phyloP scores from a whole-genome alignment of 306 rosid genomes.

The Cicer pinnatifidum region DNA sequence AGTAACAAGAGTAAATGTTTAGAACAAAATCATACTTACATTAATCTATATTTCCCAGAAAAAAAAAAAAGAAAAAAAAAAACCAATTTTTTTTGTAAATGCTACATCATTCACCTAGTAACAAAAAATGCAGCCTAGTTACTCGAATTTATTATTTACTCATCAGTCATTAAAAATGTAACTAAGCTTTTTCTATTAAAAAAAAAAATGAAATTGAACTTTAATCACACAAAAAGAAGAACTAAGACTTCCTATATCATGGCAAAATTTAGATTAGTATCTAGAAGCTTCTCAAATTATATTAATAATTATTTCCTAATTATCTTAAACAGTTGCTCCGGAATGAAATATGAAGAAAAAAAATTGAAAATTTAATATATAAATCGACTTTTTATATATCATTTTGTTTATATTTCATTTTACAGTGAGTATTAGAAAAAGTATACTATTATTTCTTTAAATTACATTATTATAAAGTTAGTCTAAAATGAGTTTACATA shows the following conservation, averaged over 20 bases:
- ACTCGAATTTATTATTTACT: neutral
- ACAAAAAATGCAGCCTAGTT: slow-evolving; percentile 4
- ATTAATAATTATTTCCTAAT: too few relatives aligned
- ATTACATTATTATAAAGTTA: neutral
- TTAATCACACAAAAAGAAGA: neutral
- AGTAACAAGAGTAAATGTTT: neutral
- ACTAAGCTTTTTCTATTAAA: neutral
- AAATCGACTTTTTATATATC: too few relatives aligned
- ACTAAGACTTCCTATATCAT: neutral
- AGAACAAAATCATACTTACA: neutral
- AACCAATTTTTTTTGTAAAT: neutral
- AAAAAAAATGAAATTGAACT: neutral
- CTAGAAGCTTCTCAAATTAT: neutral
- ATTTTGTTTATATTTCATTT: too few relatives aligned
- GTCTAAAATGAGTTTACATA: neutral
- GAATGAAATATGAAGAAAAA: too few relatives aligned
- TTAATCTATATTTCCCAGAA: neutral
- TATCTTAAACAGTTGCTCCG: too few relatives aligned
- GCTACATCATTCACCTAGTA: slow-evolving; percentile 4
- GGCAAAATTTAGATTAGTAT: neutral
- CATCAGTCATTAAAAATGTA: neutral
- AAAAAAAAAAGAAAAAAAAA: too few relatives aligned
- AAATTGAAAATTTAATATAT: too few relatives aligned
- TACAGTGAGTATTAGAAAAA: too few relatives aligned
- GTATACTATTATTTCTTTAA: neutral